Percentiles rank a stretch among this genome's conserved stretches.
Evolutionary conservation across 176 grass and related monocot species (phyloP).

Genomic region (Triticum turgidum): DNA sequence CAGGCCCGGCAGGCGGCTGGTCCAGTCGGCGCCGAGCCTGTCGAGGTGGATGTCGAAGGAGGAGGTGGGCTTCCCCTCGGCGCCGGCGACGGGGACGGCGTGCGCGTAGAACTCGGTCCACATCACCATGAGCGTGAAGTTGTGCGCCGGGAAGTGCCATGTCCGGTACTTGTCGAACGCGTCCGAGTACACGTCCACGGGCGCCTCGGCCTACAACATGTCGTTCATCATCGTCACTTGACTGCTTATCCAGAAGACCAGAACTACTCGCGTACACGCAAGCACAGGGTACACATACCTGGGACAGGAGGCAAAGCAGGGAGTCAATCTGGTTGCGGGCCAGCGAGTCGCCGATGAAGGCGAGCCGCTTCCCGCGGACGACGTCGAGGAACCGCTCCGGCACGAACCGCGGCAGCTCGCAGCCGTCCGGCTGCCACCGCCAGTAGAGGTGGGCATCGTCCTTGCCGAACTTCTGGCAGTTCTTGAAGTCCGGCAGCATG

Average conservation of each 20-base stretch:
- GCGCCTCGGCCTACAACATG: constrained; percentile 35
- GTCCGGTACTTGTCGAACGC: constrained; percentile 40
- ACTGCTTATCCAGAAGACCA: too few relatives aligned
- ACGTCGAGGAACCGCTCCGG: constrained; percentile 46
- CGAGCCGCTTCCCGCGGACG: constrained; percentile 54
- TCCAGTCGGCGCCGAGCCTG: constrained; percentile 50
- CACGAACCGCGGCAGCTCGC: constrained; percentile 49
- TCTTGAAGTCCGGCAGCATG: constrained; percentile 52
- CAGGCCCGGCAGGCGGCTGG: constrained; percentile 29
- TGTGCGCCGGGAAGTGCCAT: constrained; percentile 54
- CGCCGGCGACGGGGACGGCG: not conserved
- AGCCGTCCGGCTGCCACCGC: constrained; percentile 65
- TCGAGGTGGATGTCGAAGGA: constrained; percentile 74
- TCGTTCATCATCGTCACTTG: too few relatives aligned
- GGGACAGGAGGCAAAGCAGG: constrained; percentile 63
- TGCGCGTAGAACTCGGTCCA: constrained; percentile 71
- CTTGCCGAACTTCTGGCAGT: constrained; percentile 79
- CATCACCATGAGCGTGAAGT: constrained; percentile 67
- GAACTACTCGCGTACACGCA: too few relatives aligned
- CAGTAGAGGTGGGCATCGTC: constrained; percentile 52
- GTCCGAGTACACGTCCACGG: constrained; percentile 37
- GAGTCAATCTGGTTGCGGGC: constrained; percentile 73
- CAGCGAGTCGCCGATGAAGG: constrained; percentile 78
- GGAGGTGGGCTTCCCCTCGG: constrained; percentile 28
- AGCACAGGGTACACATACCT: not conserved